These are phyloP conservation scores for Prasinococcaceae sp. DNA, from an alignment of 139 green algal genomes.

Conservation along the genomic window DNA sequence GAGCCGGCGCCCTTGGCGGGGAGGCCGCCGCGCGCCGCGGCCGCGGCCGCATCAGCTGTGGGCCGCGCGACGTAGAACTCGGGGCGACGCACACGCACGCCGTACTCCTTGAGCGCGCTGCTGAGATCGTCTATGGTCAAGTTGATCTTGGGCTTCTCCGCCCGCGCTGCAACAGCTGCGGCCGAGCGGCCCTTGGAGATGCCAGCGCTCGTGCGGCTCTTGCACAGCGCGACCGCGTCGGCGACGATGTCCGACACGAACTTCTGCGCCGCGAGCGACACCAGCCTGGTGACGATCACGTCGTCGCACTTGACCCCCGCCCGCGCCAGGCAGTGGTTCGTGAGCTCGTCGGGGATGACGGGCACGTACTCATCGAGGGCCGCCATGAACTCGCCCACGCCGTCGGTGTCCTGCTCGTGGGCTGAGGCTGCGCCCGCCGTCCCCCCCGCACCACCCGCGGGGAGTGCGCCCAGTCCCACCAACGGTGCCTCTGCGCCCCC, in stretches of 20 bases:
- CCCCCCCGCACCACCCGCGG: no score
- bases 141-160: no score
- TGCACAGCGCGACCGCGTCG: conserved; percentile 2
- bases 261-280: conserved; percentile 13
- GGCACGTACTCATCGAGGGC: no score
- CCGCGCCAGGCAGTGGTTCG: conserved; percentile 1
- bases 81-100: not conserved
- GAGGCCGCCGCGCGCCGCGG: no score
- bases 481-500: no score
- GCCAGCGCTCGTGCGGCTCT: not conserved
- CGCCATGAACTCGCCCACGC: no score
- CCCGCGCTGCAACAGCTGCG: not conserved
- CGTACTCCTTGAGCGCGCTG: conserved; percentile 1
- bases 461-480: no score
- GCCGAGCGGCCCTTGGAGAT: not conserved
- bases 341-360: conserved; percentile 4
- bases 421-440: no score
- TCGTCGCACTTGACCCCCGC: not conserved
- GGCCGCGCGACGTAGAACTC: conserved; percentile 3
- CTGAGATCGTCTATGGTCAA: not conserved
- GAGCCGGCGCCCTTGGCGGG: no score
- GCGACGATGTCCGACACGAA: conserved; percentile 8
- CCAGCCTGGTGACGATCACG: conserved; percentile 9
- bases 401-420: no score
- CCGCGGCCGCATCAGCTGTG: no score